phyloP scores from a whole-genome alignment of 78 protist genomes.

The Cavenderia fasciculata region DNA sequence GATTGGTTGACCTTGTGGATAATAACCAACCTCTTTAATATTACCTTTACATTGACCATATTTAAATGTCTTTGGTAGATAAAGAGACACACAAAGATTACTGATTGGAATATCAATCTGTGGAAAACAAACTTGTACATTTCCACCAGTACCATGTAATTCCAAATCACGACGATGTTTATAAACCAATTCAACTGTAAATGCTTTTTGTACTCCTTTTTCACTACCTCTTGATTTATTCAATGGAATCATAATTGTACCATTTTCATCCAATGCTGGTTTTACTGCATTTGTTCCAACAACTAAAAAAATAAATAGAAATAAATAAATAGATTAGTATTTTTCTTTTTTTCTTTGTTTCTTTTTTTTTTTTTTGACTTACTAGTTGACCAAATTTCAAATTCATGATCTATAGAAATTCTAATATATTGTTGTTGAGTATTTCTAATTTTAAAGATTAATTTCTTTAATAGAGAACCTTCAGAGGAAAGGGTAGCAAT shows the following conservation, averaged over 20 bases:
- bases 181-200: conserved; percentile 34
- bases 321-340: too few species aligned
- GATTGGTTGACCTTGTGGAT: not conserved
- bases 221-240: conserved; percentile 27
- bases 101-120: conserved; percentile 65
- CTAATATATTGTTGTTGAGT: conserved; percentile 71
- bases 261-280: conserved; percentile 49
- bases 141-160: conserved; percentile 1
- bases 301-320: too few species aligned
- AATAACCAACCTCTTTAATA: conserved; percentile 14
- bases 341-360: too few species aligned
- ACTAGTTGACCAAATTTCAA: conserved; percentile 53
- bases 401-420: conserved; percentile 48
- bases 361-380: too few species aligned
- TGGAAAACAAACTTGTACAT: conserved; percentile 3
- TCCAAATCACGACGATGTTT: conserved; percentile 19
- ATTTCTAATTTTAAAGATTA: conserved; percentile 33
- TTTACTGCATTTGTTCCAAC: conserved; percentile 40
- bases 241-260: conserved; percentile 51
- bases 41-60: conserved; percentile 29
- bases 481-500: conserved; percentile 33
- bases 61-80: conserved; percentile 18
- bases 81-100: not conserved
- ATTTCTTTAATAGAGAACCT: conserved; percentile 45
- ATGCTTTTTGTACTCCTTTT: conserved; percentile 32